Evolutionary conservation across 2,329 filamentous ascomycete species (phyloP).

Genomic region (Exophiala alcalophila): DNA sequence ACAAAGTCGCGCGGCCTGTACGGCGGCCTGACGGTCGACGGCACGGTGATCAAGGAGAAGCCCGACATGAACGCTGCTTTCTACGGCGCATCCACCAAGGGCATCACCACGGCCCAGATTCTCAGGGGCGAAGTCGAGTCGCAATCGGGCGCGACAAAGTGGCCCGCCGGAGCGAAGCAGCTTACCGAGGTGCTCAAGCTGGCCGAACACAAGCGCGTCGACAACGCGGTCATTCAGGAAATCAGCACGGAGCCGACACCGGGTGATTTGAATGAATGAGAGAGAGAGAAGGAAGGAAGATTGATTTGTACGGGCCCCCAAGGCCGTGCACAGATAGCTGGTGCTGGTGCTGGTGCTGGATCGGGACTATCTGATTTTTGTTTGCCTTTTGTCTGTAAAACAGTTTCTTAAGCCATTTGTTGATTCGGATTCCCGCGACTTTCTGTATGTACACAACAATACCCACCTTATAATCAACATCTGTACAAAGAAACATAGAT

Average conservation of each 20-base stretch:
- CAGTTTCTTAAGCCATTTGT: too few relatives aligned
- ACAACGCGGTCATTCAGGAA: conserved; percentile 3
- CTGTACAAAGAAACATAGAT: too few relatives aligned
- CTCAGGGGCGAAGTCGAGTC: conserved; percentile 13
- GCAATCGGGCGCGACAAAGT: conserved; percentile 1
- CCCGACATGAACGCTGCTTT: conserved; percentile 9
- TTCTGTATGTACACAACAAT: too few relatives aligned
- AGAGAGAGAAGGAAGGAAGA: too few relatives aligned
- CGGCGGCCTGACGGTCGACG: conserved; percentile 20
- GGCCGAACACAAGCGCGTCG: conserved; percentile 3
- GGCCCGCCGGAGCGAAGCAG: conserved; percentile 4
- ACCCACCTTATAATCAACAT: too few relatives aligned
- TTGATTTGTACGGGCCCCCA: too few relatives aligned
- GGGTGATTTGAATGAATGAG: conserved; percentile 11
- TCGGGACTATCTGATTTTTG: too few relatives aligned
- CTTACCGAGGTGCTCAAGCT: conserved; percentile 9
- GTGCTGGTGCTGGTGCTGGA: too few relatives aligned
- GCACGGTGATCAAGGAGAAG: conserved; percentile 15
- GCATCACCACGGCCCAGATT: conserved; percentile 12
- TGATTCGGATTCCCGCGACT: too few relatives aligned
- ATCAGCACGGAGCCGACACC: conserved; percentile 14
- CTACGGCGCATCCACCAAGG: conserved; percentile 16
- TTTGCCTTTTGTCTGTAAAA: too few relatives aligned
- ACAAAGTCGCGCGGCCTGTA: conserved; percentile 19
- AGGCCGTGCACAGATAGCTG: too few relatives aligned